These are phyloP conservation scores for Thelephora ganbajun DNA, from an alignment of 768 basidiomycete species.

Conservation along the genomic window DNA sequence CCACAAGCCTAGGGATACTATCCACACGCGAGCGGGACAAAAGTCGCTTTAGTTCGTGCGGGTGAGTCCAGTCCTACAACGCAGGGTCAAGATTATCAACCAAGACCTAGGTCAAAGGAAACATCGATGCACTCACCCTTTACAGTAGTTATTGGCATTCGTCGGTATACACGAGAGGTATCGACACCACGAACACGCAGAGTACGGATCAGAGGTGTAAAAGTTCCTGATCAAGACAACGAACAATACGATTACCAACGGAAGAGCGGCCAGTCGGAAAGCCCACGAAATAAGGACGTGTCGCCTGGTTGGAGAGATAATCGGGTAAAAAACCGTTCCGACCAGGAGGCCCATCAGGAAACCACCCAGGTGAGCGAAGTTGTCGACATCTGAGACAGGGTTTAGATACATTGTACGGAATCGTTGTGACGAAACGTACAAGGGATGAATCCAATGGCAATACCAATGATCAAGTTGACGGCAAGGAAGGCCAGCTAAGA, in stretches of 20 bases:
- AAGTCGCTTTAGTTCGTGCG: too few relatives aligned
- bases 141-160: constrained; percentile 50
- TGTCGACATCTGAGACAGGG: constrained; percentile 56
- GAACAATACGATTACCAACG: constrained; percentile 65
- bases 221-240: constrained; percentile 81
- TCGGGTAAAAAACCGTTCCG: constrained; percentile 77
- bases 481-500: constrained; percentile 68
- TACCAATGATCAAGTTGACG: constrained; percentile 75
- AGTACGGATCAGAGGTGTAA: constrained; percentile 72
- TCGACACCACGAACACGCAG: constrained; percentile 78
- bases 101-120: background rate
- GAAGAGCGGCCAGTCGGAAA: constrained; percentile 60
- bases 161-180: constrained; percentile 87
- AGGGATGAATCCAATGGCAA: constrained; percentile 75
- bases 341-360: constrained; percentile 75
- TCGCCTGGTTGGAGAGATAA: constrained; percentile 67
- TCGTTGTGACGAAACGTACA: constrained; percentile 30
- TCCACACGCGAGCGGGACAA: too few relatives aligned
- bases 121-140: constrained; percentile 23
- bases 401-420: background rate
- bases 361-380: constrained; percentile 87
- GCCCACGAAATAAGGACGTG: constrained; percentile 62
- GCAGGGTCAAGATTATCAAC: too few relatives aligned
- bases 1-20: too few relatives aligned
- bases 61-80: too few relatives aligned